Evolutionary conservation across 768 basidiomycete genomes (phyloP).

Genomic region (Cyathus striatus): DNA sequence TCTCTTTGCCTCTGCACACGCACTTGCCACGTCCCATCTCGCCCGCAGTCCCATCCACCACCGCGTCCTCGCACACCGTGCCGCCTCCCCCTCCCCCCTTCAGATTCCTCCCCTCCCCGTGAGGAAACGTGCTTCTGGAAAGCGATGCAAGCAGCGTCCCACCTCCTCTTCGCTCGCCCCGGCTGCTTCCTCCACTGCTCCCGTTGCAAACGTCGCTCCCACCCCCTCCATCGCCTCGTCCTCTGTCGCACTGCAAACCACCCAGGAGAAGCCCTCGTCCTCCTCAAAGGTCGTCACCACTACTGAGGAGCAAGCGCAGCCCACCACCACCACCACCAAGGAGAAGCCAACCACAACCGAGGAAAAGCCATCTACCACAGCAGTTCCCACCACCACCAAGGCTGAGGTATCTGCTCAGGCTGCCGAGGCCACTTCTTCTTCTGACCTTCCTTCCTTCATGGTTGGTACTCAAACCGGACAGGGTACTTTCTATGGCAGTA

Average conservation of each 20-base stretch:
- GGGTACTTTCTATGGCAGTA: constrained; percentile 51
- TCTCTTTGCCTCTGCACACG: constrained; percentile 30
- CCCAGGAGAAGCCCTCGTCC: constrained; percentile 1
- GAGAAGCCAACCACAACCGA: constrained; percentile 8
- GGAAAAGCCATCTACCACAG: constrained; percentile 5
- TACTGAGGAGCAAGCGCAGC: constrained; percentile 13
- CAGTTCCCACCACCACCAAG: constrained; percentile 5
- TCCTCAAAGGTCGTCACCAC: constrained; percentile 9
- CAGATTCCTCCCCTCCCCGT: constrained; percentile 13
- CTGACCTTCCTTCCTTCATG: too few relatives aligned
- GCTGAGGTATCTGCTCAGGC: constrained; percentile 8
- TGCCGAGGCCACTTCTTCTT: constrained; percentile 8
- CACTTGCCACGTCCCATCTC: constrained; percentile 36
- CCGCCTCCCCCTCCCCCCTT: constrained; percentile 23
- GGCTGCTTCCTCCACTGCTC: constrained; percentile 13
- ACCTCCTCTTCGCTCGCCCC: constrained; percentile 15
- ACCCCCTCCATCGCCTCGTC: too few relatives aligned
- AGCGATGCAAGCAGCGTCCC: constrained; percentile 32
- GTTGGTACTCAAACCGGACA: constrained; percentile 45
- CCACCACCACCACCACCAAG: constrained; percentile 15
- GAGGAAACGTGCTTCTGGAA: constrained; percentile 24
- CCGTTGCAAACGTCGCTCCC: constrained; percentile 5
- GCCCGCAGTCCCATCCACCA: constrained; percentile 32
- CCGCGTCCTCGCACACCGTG: constrained; percentile 38
- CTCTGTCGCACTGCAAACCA: constrained; percentile 2